Conservation (phyloP, 2,329 filamentous ascomycete species). For the Akanthomyces muscarius region DNA sequence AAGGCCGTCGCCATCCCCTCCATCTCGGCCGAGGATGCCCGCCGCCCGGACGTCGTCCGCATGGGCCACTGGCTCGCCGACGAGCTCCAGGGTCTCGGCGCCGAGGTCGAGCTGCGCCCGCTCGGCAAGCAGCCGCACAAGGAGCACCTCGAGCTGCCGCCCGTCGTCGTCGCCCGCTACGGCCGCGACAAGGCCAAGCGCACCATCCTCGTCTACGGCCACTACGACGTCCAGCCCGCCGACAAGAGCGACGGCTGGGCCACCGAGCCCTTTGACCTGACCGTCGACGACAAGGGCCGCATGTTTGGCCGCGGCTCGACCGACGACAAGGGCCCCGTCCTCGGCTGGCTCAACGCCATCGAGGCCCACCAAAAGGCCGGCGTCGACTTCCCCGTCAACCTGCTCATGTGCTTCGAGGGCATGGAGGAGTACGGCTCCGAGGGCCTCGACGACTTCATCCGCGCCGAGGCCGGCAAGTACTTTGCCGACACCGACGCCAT, state of each 20-base stretch:
- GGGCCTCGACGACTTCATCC: constrained; percentile 91
- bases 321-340: constrained; percentile 95
- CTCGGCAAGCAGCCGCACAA: constrained; percentile 90
- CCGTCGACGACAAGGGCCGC: constrained; percentile 81
- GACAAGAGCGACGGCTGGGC: constrained; percentile 92
- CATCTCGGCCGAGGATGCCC: constrained; percentile 84
- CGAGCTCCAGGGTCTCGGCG: constrained; percentile 80
- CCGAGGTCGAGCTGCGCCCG: constrained; percentile 78
- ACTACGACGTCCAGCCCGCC: constrained; percentile 98
- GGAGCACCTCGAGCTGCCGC: constrained; percentile 85
- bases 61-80: constrained; percentile 90
- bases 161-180: constrained; percentile 87
- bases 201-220: constrained; percentile 93
- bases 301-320: constrained; percentile 97
- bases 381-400: constrained; percentile 92
- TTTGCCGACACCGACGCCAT: constrained; percentile 95
- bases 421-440: constrained; percentile 99
- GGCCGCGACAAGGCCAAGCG: constrained; percentile 89
- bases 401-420: constrained; percentile 98
- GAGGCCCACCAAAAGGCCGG: constrained; percentile 95
- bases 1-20: constrained; percentile 96
- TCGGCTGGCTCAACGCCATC: constrained; percentile 97
- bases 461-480: constrained; percentile 84
- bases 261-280: constrained; percentile 88
- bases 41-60: constrained; percentile 86